Percentiles rank a stretch among this genome's conserved stretches.
Conservation (phyloP, 257 asterid genomes). For the Echites panduratus region DNA sequence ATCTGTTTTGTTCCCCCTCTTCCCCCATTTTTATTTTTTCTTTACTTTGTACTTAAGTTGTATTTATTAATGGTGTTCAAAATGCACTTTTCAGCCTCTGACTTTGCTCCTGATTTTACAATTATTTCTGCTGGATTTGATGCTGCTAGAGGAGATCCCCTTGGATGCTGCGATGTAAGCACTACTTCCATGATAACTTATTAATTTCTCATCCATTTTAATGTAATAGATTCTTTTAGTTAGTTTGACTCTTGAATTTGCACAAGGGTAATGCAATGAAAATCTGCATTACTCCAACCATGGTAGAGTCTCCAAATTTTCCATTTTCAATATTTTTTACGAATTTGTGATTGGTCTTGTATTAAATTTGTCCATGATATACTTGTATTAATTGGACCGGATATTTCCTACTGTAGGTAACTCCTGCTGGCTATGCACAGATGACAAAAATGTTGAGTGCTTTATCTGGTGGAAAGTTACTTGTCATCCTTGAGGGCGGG, state of each 20-base stretch:
- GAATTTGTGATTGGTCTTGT: neutral
- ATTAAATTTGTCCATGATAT: neutral
- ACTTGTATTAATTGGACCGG: neutral
- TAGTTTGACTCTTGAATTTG: neutral
- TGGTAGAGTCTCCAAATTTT: neutral
- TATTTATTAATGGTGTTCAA: conserved; percentile 20
- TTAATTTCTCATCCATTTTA: neutral
- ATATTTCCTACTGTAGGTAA: conserved; percentile 43
- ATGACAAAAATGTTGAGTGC: conserved; percentile 78
- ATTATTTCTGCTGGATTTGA: conserved; percentile 99
- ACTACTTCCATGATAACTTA: conserved; percentile 5
- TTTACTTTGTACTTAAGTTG: neutral
- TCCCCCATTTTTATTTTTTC: neutral
- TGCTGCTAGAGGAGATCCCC: conserved; percentile 99
- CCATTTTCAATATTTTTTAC: neutral
- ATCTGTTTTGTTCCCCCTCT: neutral
- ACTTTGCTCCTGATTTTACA: conserved; percentile 83
- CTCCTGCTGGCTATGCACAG: conserved; percentile 88
- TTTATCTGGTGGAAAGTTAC: conserved; percentile 78
- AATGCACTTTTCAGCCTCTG: conserved; percentile 55
- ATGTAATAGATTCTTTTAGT: neutral
- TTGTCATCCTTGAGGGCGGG: conserved; percentile 99
- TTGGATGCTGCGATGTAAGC: conserved; percentile 94
- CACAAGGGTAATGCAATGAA: neutral
- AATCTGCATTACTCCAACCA: neutral